Evolutionary conservation across 345 rosid genomes (phyloP), one percentile per base, ranked within the genome.

Genomic region (Salix arbutifolia): DNA sequence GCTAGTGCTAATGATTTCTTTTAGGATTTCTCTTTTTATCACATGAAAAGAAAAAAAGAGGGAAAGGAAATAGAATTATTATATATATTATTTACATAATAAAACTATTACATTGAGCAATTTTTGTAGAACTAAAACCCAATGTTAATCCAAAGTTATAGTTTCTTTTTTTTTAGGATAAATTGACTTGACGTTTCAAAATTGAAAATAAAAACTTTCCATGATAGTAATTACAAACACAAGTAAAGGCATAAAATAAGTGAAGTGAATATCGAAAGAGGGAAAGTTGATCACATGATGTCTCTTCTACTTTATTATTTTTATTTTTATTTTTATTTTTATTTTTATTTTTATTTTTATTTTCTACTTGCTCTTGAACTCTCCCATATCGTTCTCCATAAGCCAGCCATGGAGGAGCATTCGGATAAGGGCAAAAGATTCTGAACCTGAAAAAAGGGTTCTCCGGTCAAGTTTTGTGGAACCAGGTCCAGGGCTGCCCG

Each of bases 401-500:
- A 56, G 28, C 18, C 50, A 46, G 50, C 14, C 28, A 58, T n/a
- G 62, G n/a, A 58, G 28, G 62, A n/a, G 62, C 4, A 1, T n/a
- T 23, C 26, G 62, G 28, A 58, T 2, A 0, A 21, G 61, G 61
- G 61, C 60, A 21, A 3, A 8, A 3, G 23, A 23, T 19, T 52
- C 6, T 3, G 26, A 56, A n/a, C 62, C 28, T 10, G 8, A 61
- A 61, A 35, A 35, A 53, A 66, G 19, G 13, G 60, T 2, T 4
- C 6, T 38, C 4, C 0, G 60, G 74, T 52, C 76, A 61, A 71
- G 65, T 16, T 31, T 14, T 4, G 64, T 0, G 52, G 30, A 2
- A 8, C 25, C n/a, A 28, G 44, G 80, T 40, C 73, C 65, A 31
- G 30, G 13, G 13, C 66, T n/a, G 64, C 13, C 65, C 79, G 83